Evolutionary conservation across 371 early-diverging fungal species (phyloP), one percentile per base, ranked within the genome.

Genomic region (Mucor sp.): DNA sequence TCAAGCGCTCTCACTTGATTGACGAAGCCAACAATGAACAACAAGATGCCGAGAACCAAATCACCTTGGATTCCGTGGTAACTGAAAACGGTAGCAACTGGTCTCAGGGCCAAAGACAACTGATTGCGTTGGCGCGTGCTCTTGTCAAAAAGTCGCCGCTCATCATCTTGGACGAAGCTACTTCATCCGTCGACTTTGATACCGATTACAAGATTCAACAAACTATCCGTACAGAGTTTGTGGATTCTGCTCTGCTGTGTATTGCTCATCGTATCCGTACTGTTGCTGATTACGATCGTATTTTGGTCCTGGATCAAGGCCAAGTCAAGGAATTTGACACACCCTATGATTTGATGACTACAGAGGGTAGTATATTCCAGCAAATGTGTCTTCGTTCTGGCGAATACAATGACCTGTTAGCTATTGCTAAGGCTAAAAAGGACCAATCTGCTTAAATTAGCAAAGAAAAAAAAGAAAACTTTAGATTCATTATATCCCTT

Each of bases 141-240:
- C 75, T 96, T 44, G 77, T 96, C 41, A 87, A 89, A 68, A 85
- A 85, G 55, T 84, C 91, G 21, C 71, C 85, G 55, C 82, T 92
- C 62, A 91, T 95, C 39, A 83, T 96, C 35, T 75, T 97, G 78
- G 96, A 97, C 69, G 95, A 95, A 71, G 92, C 95, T 0, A 94
- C 95, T 0, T 87, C 94, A 0, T 88, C 85, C 3, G 88, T 95
- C 17, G 95, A 95, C 67, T 77, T 87, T 64, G 86, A 86, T 25
- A 89, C 93, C 2, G 94, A 94, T 62, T 82, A 87, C 39, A 71
- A 84, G 71, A 93, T 95, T 67, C 94, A 94, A 67, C 69, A 84
- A 60, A 94, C 94, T 3, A 95, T 97, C 63, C 86, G 94, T 27
- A 60, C 74, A 12, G 91, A 91, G 66, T 91, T 91, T 67, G 65